Evolutionary conservation across 1,139 yeast species (phyloP).

Genomic region (Kodamaea ohmeri): DNA sequence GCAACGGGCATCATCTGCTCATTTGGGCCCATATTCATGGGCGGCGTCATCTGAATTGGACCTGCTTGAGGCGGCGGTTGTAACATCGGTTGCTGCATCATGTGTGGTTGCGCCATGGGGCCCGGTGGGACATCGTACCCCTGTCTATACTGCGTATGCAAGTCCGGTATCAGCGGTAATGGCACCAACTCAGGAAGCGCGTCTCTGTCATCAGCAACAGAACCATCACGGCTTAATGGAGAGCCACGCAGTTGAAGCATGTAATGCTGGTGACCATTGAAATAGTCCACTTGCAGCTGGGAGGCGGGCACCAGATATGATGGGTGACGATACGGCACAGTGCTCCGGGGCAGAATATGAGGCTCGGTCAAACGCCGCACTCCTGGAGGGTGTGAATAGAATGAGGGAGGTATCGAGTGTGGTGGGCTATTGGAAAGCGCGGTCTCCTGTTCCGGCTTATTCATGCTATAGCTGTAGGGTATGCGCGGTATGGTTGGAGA

Average conservation of each 20-base stretch:
- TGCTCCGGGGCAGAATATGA: conserved; percentile 4
- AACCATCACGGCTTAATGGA: conserved; percentile 2
- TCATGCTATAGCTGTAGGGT: conserved; percentile 2
- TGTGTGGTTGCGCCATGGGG: neutral
- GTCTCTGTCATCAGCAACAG: conserved; percentile 3
- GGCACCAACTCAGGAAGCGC: conserved; percentile 4
- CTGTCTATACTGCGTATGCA: neutral
- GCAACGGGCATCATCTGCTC: conserved; percentile 7
- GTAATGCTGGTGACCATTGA: conserved; percentile 4
- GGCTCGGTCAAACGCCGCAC: conserved; percentile 5
- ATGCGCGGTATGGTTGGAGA: conserved; percentile 7
- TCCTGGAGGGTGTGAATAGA: neutral
- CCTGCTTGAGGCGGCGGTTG: conserved; percentile 7
- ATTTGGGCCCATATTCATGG: neutral
- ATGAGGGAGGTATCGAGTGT: neutral
- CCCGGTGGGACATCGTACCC: neutral
- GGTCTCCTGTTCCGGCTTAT: neutral
- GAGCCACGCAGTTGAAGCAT: conserved; percentile 4
- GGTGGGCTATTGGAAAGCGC: neutral
- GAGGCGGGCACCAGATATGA: neutral
- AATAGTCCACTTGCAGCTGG: conserved; percentile 1
- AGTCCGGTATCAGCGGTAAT: conserved; percentile 5
- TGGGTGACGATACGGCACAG: neutral
- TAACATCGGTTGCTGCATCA: conserved; percentile 6
- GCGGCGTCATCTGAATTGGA: neutral